Evolutionary conservation across 2,329 filamentous ascomycete species (phyloP).

Genomic region (Colletotrichum tofieldiae): DNA sequence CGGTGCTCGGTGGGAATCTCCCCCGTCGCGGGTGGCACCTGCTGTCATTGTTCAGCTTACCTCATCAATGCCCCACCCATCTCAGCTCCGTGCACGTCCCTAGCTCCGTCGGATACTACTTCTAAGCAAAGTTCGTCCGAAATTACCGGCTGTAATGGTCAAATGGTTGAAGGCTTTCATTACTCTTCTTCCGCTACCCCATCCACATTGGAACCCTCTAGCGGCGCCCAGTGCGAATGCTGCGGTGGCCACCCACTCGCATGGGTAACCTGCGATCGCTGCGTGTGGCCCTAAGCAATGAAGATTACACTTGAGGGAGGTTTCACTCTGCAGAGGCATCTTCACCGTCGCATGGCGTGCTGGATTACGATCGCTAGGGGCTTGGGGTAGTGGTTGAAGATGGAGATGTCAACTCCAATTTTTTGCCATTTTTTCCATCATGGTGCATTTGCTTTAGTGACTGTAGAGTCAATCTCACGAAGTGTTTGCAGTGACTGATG

Average conservation of each 20-base stretch:
- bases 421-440: constrained; percentile 53
- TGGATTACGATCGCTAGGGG: constrained; percentile 77
- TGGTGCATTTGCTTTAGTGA: background rate
- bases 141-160: constrained; percentile 73
- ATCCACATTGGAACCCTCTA: constrained; percentile 70
- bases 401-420: constrained; percentile 67
- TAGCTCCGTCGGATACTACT: background rate
- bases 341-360: constrained; percentile 80
- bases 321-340: constrained; percentile 80
- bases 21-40: constrained; percentile 9
- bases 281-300: constrained; percentile 76
- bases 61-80: background rate
- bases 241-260: constrained; percentile 77
- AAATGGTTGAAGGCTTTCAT: constrained; percentile 70
- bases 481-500: background rate
- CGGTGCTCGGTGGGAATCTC: constrained; percentile 13
- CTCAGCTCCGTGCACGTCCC: background rate
- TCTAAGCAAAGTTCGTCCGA: accelerated
- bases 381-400: constrained; percentile 70
- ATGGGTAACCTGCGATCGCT: constrained; percentile 78
- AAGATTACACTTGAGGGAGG: constrained; percentile 80
- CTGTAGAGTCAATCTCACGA: background rate
- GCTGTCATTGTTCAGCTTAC: background rate
- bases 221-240: constrained; percentile 79
- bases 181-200: constrained; percentile 66